These are phyloP conservation scores for Sporothrix pseudoabietina DNA, from an alignment of 2,329 filamentous ascomycete genomes.

Conservation along the genomic window DNA sequence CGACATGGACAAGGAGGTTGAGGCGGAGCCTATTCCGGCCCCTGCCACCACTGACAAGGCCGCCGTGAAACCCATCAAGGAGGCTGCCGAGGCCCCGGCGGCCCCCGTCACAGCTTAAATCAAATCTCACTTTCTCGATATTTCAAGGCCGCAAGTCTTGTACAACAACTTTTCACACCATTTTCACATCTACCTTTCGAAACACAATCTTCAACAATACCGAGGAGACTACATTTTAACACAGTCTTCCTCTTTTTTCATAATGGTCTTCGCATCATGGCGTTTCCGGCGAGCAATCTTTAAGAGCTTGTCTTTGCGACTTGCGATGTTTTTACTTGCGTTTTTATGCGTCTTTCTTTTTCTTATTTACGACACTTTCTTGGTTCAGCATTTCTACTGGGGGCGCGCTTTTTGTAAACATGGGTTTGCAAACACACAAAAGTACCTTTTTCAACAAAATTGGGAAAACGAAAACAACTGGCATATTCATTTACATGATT, in stretches of 20 bases:
- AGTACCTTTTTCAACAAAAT: constrained; percentile 38
- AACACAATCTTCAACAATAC: constrained; percentile 29
- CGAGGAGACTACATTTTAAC: constrained; percentile 30
- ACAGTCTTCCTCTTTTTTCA: constrained; percentile 28
- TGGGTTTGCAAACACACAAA: constrained; percentile 11
- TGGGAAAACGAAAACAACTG: constrained; percentile 24
- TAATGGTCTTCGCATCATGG: constrained; percentile 18
- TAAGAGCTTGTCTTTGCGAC: constrained; percentile 18
- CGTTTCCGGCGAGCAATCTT: constrained; percentile 21
- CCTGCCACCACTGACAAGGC: constrained; percentile 31
- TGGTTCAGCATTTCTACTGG: not conserved
- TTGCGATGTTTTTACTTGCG: not conserved
- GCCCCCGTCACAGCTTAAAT: constrained; percentile 15
- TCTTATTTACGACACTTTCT: not conserved
- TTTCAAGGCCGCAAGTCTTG: not conserved
- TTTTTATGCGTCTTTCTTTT: not conserved
- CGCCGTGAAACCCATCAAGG: constrained; percentile 19
- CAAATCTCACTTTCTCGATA: not conserved
- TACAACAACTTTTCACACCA: not conserved
- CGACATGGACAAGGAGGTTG: constrained; percentile 56
- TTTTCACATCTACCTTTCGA: not conserved
- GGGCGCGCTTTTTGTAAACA: not conserved
- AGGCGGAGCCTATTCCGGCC: constrained; percentile 38
- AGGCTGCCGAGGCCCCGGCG: not conserved
- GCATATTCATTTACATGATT: not conserved